Evolutionary conservation across 441 rosid species (phyloP).

Genomic region (Euphorbia celastroides): DNA sequence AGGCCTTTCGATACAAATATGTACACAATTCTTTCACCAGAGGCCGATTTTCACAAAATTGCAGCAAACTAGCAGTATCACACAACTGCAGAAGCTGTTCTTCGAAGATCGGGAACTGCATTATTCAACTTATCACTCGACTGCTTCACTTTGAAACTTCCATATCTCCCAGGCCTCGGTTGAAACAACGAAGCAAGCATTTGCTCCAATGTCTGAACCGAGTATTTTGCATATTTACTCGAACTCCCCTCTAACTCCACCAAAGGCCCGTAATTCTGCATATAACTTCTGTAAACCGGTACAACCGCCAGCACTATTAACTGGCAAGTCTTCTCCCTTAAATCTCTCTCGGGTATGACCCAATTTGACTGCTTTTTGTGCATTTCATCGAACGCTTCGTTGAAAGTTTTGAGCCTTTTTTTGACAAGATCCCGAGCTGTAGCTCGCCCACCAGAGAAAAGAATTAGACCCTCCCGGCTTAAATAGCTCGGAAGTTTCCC

Average conservation of each 20-base stretch:
- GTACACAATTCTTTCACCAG: conserved; percentile 22
- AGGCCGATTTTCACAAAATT: conserved; percentile 10
- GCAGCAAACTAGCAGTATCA: conserved; percentile 43
- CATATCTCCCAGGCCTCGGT: conserved; percentile 73
- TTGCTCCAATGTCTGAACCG: conserved; percentile 77
- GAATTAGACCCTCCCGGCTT: conserved; percentile 89
- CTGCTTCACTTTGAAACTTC: conserved; percentile 75
- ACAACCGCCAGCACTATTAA: conserved; percentile 68
- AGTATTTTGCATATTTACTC: conserved; percentile 78
- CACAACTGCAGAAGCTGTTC: conserved; percentile 77
- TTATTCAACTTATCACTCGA: conserved; percentile 47
- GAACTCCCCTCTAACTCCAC: conserved; percentile 85
- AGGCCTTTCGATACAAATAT: conserved; percentile 21
- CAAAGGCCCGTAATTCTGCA: conserved; percentile 95
- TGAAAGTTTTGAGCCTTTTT: conserved; percentile 77
- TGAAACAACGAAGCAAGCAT: conserved; percentile 69
- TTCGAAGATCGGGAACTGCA: conserved; percentile 54
- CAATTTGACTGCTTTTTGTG: conserved; percentile 69
- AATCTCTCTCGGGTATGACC: conserved; percentile 72
- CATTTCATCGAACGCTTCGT: conserved; percentile 83
- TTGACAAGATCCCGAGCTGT: conserved; percentile 99
- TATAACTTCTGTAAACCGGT: conserved; percentile 90
- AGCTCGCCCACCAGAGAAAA: conserved; percentile 96
- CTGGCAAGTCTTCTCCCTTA: conserved; percentile 81
- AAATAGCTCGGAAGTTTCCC: conserved; percentile 79